Evolutionary conservation across 2,329 filamentous ascomycete genomes (phyloP), one percentile per base, ranked within the genome.

Genomic region (Chalaropsis thielavioides): DNA sequence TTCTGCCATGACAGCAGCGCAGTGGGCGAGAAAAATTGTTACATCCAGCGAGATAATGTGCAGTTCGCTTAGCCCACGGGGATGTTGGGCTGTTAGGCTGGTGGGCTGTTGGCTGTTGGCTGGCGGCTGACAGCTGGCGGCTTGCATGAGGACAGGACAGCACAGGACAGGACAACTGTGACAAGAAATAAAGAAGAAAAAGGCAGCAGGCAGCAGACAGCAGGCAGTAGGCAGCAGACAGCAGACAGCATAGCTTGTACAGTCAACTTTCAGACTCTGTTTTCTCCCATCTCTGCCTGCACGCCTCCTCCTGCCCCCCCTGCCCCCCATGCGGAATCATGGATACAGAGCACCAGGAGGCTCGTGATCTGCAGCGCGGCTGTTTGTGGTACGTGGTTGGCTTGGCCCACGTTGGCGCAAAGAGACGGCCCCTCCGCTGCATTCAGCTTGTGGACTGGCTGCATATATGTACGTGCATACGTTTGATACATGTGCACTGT

Each of bases 381-480:
- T 58, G 54, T 38, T 58, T 58, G 54, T 58, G 54, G 24, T 58
- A n/a, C 31, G 54, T 58, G 54, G 54, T 58, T 58, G 27, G 54
- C 54, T 58, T 58, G 54, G 54, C 5, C 10, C 19, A 35, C 6
- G 31, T 11, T n/a, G 43, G n/a, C 5, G n/a, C 15, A 46, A 8
- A n/a, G 6, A 46, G 6, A 38, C 54, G 15, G 27, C n/a, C 31
- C 8, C 5, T n/a, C n/a, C 31, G 54, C 31, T 58, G 54, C 54
- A 58, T 38, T 58, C 54, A 38, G 54, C 54, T 58, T 51, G 22
- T 24, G 46, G 46, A 38, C 54, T 15, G 54, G 17, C 31, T 38
- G 54, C 54, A 58, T 35, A 27, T 10, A 35, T 13, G 31, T 8
- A 38, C 15, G 27, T 1, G 54, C 2, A 1, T 31, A 11, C n/a